Evolutionary conservation across 768 basidiomycete genomes (phyloP).

Genomic region (Mycena vulgaris): DNA sequence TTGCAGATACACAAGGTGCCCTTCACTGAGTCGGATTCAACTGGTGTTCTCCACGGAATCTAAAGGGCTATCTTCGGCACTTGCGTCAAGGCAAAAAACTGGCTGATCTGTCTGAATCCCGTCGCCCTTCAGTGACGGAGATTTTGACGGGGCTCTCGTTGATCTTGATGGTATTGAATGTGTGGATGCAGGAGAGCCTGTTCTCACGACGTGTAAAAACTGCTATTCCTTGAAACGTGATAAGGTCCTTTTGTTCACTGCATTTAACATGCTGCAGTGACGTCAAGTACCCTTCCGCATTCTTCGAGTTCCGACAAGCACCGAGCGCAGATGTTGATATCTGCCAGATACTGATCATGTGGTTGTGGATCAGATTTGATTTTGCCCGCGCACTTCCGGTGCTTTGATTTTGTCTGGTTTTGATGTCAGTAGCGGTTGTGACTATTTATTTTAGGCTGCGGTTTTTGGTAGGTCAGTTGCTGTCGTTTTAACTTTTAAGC

Average conservation of each 20-base stretch:
- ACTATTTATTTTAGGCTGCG: no score
- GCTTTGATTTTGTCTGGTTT: no score
- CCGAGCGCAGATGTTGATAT: slow-evolving; percentile 42
- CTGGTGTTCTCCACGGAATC: not conserved
- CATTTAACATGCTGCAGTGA: slow-evolving; percentile 48
- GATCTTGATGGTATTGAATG: slow-evolving; percentile 2
- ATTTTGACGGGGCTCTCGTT: not conserved
- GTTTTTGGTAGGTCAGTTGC: no score
- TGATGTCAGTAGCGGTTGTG: no score
- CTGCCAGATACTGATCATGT: slow-evolving; percentile 31
- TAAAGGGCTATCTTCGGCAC: not conserved
- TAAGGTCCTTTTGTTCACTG: slow-evolving; percentile 43
- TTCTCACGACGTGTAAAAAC: not conserved
- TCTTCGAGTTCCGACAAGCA: no score
- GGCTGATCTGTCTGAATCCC: not conserved
- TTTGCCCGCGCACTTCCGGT: no score
- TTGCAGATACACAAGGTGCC: not conserved
- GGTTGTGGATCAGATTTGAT: no score
- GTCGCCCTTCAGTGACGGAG: not conserved
- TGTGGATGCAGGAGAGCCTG: not conserved
- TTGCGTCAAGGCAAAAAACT: not conserved
- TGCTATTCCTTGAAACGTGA: not conserved
- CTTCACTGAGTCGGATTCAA: not conserved
- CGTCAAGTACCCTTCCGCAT: slow-evolving; percentile 38
- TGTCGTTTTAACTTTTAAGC: no score